These are phyloP conservation scores for Botrytis medusae DNA, from an alignment of 2,329 filamentous ascomycete species.

Conservation along the genomic window DNA sequence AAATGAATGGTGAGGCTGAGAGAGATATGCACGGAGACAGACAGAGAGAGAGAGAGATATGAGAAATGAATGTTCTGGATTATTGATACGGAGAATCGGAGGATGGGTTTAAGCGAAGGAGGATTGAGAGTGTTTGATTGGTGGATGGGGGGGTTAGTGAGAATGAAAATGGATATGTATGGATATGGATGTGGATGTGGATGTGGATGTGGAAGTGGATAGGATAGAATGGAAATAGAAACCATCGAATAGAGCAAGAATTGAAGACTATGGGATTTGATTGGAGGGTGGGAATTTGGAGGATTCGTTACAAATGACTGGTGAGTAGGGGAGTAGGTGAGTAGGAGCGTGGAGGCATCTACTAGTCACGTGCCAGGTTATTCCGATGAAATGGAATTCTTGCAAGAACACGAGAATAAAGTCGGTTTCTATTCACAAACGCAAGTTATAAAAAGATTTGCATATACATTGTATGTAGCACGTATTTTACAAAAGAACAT, in stretches of 20 bases:
- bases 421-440: background rate
- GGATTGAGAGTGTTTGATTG: background rate
- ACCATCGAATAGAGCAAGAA: background rate
- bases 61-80: constrained; percentile 14
- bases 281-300: background rate
- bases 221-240: background rate
- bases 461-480: background rate
- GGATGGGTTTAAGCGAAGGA: background rate
- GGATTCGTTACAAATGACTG: background rate
- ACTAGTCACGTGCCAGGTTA: background rate
- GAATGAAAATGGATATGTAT: background rate
- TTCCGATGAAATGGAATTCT: too few relatives aligned
- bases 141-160: background rate
- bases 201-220: background rate
- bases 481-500: background rate
- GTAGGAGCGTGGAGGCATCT: too few relatives aligned
- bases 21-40: background rate
- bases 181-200: background rate
- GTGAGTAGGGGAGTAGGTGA: background rate
- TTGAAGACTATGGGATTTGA: background rate
- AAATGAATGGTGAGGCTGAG: constrained; percentile 7
- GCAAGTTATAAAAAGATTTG: background rate
- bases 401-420: background rate
- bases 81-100: constrained; percentile 5
- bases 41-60: background rate